Conservation (phyloP, 1,139 yeast species). For the Candida albicans region DNA sequence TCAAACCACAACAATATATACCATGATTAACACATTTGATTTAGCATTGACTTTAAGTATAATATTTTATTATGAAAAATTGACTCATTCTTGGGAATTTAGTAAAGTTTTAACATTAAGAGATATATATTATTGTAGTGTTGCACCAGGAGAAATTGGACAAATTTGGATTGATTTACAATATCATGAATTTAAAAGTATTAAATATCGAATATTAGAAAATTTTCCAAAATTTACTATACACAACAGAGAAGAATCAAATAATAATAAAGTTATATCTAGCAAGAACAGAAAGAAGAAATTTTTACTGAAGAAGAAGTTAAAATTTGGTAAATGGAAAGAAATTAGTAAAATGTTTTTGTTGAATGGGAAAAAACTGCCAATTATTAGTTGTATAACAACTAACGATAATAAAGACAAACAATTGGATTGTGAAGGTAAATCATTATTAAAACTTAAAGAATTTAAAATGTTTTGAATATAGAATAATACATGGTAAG, state of each 20-base stretch:
- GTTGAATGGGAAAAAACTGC: constrained; percentile 10
- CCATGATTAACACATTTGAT: constrained; percentile 11
- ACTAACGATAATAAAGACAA: constrained; percentile 3
- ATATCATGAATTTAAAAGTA: constrained; percentile 2
- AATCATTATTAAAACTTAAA: constrained; percentile 4
- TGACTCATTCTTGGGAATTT: constrained; percentile 11
- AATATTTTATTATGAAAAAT: constrained; percentile 12
- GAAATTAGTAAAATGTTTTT: constrained; percentile 8
- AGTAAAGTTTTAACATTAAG: constrained; percentile 9
- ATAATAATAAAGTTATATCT: neutral
- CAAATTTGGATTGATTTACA: constrained; percentile 12
- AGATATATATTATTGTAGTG: constrained; percentile 13
- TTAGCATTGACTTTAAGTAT: constrained; percentile 11
- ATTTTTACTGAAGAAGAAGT: constrained; percentile 2
- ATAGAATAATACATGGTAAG: no score
- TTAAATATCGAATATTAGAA: constrained; percentile 2
- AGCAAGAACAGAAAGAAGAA: neutral
- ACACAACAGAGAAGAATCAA: no score
- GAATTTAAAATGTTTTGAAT: constrained; percentile 4
- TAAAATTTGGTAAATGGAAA: constrained; percentile 7
- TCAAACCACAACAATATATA: constrained; percentile 4
- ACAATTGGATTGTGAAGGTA: constrained; percentile 14
- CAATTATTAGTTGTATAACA: constrained; percentile 14
- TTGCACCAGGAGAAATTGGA: constrained; percentile 12
- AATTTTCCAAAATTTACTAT: neutral